Evolutionary conservation across 1,139 yeast genomes (phyloP), one percentile per base, ranked within the genome.

Genomic region (Suhomyces choctaworum): DNA sequence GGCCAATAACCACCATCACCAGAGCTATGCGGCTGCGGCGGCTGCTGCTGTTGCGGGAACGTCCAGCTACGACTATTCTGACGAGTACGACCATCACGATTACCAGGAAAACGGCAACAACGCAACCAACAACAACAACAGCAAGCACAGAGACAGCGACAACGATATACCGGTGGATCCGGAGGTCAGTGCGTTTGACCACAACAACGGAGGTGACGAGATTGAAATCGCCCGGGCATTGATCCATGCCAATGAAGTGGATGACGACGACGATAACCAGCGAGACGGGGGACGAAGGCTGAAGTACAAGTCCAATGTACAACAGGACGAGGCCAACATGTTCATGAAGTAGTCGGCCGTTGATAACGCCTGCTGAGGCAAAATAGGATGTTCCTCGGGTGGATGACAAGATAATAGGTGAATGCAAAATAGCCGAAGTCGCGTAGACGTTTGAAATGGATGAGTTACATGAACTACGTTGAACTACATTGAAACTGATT

Each of bases 161-260:
- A 48, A 50, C 22, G 52, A 52, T 24, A 68, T 73, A 1, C 78
- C 79, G 0, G 82, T 76, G 4, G 84, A 79, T 48, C 82, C 83
- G 1, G 79, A 75, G 39, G 82, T 79, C 2, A 62, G 71, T 27
- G 80, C 72, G 1, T 78, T 73, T 48, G 78, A 69, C 33, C 77
- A 73, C 39, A 66, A 56, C 7, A 53, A 50, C 19, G 72, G 76
- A 2, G 64, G 62, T 2, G 78, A 73, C 32, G 85, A 79, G 45
- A 75, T 79, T 22, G 84, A 79, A 36, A 80, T 80, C 44, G 86
- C 86, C 0, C 60, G 83, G 30, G 86, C 84, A 0, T 61, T 80
- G 47, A 78, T 80, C 31, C 82, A 78, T 44, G 82, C 83, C 1
- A 77, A 75, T 48, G 80, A 70, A 37, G 71, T 41, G 29, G 52